phyloP scores from a whole-genome alignment of 148 eudicot species.

The Oxyria digyna region DNA sequence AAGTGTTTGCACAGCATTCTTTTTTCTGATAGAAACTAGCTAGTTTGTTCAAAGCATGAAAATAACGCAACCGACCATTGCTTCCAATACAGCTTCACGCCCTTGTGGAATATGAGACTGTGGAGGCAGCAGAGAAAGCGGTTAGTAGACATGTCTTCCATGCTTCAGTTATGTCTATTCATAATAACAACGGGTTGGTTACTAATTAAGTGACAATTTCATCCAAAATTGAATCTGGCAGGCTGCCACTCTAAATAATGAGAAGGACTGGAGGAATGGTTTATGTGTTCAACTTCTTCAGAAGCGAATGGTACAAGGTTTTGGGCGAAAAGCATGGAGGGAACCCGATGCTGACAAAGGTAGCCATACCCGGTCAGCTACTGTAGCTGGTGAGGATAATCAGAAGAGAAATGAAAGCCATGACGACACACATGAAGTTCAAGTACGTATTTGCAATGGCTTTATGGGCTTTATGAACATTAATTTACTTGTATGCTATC shows the following conservation, averaged over 20 bases:
- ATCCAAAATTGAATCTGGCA: slow-evolving; percentile 10
- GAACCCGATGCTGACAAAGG: slow-evolving; percentile 47
- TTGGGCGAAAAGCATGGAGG: slow-evolving; percentile 28
- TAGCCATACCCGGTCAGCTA: slow-evolving; percentile 27
- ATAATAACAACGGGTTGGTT: neutral
- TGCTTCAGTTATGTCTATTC: neutral
- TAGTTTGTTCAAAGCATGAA: neutral
- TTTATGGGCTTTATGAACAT: too few species aligned
- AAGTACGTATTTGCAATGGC: slow-evolving; percentile 23
- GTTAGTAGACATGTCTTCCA: slow-evolving; percentile 32
- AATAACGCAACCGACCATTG: neutral
- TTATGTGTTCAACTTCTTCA: slow-evolving; percentile 77
- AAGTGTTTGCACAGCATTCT: neutral
- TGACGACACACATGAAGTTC: slow-evolving; percentile 33
- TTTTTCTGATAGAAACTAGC: neutral
- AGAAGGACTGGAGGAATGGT: slow-evolving; percentile 90
- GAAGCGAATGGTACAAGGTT: slow-evolving; percentile 35
- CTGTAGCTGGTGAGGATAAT: slow-evolving; percentile 27
- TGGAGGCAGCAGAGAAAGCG: slow-evolving; percentile 95
- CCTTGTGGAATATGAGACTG: slow-evolving; percentile 68
- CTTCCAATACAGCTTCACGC: slow-evolving; percentile 52
- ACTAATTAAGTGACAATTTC: neutral
- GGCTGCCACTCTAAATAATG: slow-evolving; percentile 68
- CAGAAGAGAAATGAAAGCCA: slow-evolving; percentile 28
- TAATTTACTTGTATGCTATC: too few species aligned